Evolutionary conservation across 495 filamentous ascomycete species (phyloP), one percentile per base, ranked within the genome.

Genomic region (Penicillium ochrochloron): DNA sequence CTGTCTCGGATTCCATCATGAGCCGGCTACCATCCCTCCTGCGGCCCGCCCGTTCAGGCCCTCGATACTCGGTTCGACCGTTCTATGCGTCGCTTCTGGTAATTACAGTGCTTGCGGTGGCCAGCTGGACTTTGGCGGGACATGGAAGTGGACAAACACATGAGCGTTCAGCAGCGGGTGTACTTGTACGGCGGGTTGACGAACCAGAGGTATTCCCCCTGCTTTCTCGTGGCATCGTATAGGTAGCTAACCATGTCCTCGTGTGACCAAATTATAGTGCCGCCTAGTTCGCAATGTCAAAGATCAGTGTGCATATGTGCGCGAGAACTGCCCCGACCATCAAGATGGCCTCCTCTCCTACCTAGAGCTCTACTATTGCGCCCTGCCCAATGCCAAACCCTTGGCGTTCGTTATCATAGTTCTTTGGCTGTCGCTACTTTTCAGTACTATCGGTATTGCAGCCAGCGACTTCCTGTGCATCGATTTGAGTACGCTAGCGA

Each of bases 391-490:
- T 65, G 88, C 80, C n/a, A 85, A 92, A 69, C 87, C 89, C 3
- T 55, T 97, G 59, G 92, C 92, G 23, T 94, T 98, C 68, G 73
- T 80, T 5, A 81, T 97, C 34, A 77, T 99, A 34, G 80, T 90
- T 31, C 60, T 88, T 46, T 99, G 96, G 96, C 81, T 97, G 7
- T 90, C 86, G n/a, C 79, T 97, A 29, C 86, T 98, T 7, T 99
- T 99, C 72, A 94, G 89, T 66, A 97, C 96, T 2, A 97, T 99
- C 59, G 96, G 96, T n/a, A 97, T 98, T 66, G 96, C 96, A 7
- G 95, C 96, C 25, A 96, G 91, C 70, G 96, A 99, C 74, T 99
- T 98, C 80, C 92, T 99, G 75, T 97, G 94, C 77, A 88, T 97
- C 73, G 96, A 99, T 73, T 84, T 99, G 35, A 94, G 92, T 75